Percentiles rank a stretch among this genome's conserved stretches.
Evolutionary conservation across 2,329 filamentous ascomycete species (phyloP).

Genomic region (Pseudocercospora ulei): DNA sequence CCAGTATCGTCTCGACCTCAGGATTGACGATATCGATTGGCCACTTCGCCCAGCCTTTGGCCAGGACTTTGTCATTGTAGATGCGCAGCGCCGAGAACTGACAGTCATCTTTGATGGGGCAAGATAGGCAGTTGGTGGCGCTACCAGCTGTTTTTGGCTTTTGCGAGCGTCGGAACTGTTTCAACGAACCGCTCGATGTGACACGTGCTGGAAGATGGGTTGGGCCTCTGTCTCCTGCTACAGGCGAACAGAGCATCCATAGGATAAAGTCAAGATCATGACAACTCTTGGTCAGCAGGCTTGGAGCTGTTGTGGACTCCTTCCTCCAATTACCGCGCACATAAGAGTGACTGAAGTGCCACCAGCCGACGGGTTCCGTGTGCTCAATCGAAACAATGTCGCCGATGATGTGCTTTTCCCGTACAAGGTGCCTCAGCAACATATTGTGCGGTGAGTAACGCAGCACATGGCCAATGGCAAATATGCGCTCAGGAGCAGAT

Average conservation of each 20-base stretch:
- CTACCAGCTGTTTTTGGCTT: slow-evolving; percentile 66
- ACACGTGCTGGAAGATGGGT: slow-evolving; percentile 62
- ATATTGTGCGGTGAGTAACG: slow-evolving; percentile 91
- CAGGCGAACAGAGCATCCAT: slow-evolving; percentile 76
- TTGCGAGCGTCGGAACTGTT: slow-evolving; percentile 63
- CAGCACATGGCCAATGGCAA: slow-evolving; percentile 88
- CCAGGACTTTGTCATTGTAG: slow-evolving; percentile 62
- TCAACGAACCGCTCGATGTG: slow-evolving; percentile 65
- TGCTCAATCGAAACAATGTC: slow-evolving; percentile 80
- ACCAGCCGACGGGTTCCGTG: slow-evolving; percentile 90
- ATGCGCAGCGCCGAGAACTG: slow-evolving; percentile 77
- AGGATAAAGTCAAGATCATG: slow-evolving; percentile 90
- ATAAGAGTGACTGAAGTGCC: slow-evolving; percentile 87
- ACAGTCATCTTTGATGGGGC: slow-evolving; percentile 63
- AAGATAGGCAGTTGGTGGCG: slow-evolving; percentile 81
- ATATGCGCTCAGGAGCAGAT: slow-evolving; percentile 44
- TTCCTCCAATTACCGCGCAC: slow-evolving; percentile 92
- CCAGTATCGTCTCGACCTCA: slow-evolving; percentile 71
- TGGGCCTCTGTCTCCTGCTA: slow-evolving; percentile 32
- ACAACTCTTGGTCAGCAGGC: slow-evolving; percentile 85
- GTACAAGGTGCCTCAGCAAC: slow-evolving; percentile 65
- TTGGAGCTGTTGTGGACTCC: slow-evolving; percentile 64
- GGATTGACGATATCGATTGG: slow-evolving; percentile 82
- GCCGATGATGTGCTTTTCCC: slow-evolving; percentile 66
- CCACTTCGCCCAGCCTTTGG: slow-evolving; percentile 61